Evolutionary conservation across 2,329 filamentous ascomycete species (phyloP), one percentile per base, ranked within the genome.

Genomic region (Scedosporium apiospermum): DNA sequence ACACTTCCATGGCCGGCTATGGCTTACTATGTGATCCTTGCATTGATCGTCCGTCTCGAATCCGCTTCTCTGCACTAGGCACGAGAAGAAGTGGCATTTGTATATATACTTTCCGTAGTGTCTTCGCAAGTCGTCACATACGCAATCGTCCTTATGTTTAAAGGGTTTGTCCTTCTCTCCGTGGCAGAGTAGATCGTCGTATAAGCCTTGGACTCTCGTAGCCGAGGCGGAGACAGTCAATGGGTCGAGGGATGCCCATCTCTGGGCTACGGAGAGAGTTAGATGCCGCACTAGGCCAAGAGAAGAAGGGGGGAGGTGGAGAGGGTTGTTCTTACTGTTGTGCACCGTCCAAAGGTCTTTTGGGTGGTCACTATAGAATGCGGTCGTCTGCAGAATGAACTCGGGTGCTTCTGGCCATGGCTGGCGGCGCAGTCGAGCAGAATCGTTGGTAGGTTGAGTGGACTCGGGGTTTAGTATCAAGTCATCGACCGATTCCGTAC

Each of bases 1-100:
- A 59, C 69, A 71, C 60, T 67, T 71, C 67, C 68, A 70, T n/a
- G 65, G 67, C 2, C 62, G 58, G 23, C 58, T 42, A 27, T 65
- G 64, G 41, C 58, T 18, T 23, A 44, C 16, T 38, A 46, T 60
- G 34, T 60, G 58, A 4, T 23, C 41, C 3, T 21, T 18, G 38
- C 58, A 46, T 46, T 60, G 30, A 2, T 26, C 26, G 18, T 60
- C 16, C 58, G n/a, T 46, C n/a, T 60, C 38, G 23, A 46, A 60
- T 26, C 58, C 58, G 16, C 44, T 7, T 23, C 58, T n/a, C 23
- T 38, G 58, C 23, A 30, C 41, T 21, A 38, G 41, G 16, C 41
- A 46, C 18, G 58, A 7, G 41, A 38, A 46, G 21, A 42, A 44
- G 21, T 46, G 41, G 21, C 58, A 60, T 46, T 49, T 60, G 21